Percentiles rank a stretch among this genome's conserved stretches.
Evolutionary conservation across 805 yeast species (phyloP).

Genomic region (Candida ponderosae): DNA sequence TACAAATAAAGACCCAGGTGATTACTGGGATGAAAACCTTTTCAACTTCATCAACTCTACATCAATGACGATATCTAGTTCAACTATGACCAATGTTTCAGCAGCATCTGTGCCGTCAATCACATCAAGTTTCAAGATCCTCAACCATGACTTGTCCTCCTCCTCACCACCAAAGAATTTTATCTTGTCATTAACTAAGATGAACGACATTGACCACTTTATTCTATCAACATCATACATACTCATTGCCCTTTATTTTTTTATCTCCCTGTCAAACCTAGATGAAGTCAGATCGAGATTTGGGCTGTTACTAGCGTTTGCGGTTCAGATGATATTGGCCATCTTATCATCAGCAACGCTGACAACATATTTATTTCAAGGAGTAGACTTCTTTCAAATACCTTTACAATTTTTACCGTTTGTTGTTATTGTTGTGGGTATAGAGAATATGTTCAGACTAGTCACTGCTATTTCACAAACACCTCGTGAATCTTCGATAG

Average conservation of each 20-base stretch:
- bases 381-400: constrained; percentile 26
- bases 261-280: constrained; percentile 31
- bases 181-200: constrained; percentile 9
- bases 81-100: too few relatives aligned
- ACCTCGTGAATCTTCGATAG: constrained; percentile 34
- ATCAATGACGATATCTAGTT: constrained; percentile 9
- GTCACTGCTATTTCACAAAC: constrained; percentile 30
- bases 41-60: constrained; percentile 9
- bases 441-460: constrained; percentile 42
- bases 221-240: constrained; percentile 18
- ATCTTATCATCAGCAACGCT: constrained; percentile 35
- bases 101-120: background rate
- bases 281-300: constrained; percentile 35
- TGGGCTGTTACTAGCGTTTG: constrained; percentile 37
- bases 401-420: constrained; percentile 35
- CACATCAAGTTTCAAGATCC: constrained; percentile 1
- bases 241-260: constrained; percentile 23
- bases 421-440: constrained; percentile 32
- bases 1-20: constrained; percentile 13
- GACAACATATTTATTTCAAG: constrained; percentile 27
- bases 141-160: constrained; percentile 3
- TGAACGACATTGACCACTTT: constrained; percentile 15
- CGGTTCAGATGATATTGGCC: constrained; percentile 31
- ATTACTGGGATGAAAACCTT: constrained; percentile 25
- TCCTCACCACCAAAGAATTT: constrained; percentile 1